Base-by-base conservation (phyloP, 257 asterid species). In the Forsythia viridissima region DNA sequence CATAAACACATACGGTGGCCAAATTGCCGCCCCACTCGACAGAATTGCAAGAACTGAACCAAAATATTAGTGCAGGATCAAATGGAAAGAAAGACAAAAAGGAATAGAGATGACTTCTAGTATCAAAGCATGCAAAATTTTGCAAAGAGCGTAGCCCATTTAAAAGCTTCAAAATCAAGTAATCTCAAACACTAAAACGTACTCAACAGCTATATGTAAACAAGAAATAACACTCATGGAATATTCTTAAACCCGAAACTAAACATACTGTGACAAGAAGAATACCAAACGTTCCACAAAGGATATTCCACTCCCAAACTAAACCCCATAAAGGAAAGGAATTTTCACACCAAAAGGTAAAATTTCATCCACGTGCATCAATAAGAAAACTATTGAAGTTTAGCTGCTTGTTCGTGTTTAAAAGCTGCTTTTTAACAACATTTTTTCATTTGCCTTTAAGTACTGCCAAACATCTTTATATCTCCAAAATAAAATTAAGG, bases 301-400 rank as follows among this genome's bases (percentile, higher is more conserved):
- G 90, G 87, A 90, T 89, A 86, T 87, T 85, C 93, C 83, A 77
- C 79, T 82, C 75, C 48, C 75, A 80, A 84, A 85, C 81, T 75
- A 75, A 74, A 81, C 78, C 76, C 68, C 66, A 76, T 30, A 79
- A 76, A 51, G 73, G 77, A 11, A 84, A 69, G 34, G 71, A 79
- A 76, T 70, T 79, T 67, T 77, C 80, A 37, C 80, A 77, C 24
- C 79, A 80, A 77, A 84, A 43, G 77, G 71, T 43, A 37, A 79
- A 70, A 48, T 82, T 80, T 67, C 78, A 80, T 21, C 34, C 67
- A 74, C 78, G 59, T 39, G 75, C 76, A 68, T 59, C 79, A 74
- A 72, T 80, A 16, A 68, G 75, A 76, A 79, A 84, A 40, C 67
- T 75, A 82, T 3, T 78, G 34, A 81, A 80, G 51, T 51, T 48